Evolutionary conservation across 306 rosid species (phyloP), one percentile per base, ranked within the genome.

Genomic region (Oemleria cerasiformis): DNA sequence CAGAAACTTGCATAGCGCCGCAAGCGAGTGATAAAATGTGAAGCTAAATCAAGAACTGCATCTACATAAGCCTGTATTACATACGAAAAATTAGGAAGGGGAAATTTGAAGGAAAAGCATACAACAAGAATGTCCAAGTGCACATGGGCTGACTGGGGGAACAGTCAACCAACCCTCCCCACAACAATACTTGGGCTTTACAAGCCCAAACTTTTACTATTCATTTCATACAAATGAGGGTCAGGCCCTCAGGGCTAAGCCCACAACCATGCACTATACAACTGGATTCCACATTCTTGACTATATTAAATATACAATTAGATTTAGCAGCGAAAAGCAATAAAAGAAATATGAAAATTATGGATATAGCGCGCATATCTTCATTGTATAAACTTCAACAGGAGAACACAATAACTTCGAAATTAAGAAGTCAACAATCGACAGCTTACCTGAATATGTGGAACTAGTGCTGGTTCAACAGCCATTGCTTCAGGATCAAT

Each of bases 1-100:
- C 99, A 94, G 81, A 94, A 94, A 86, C 99, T 94, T 50, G 99
- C 99, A 81, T 94, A 94, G 25, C 99, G 99, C 65, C 99, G 85
- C 83, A 94, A 78, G 15, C 99, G 97, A 63, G 99, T 94, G 71
- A 94, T 91, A 81, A 94, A 94, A 83, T 94, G 99, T 43, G 99
- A 91, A 79, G 99, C 99, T 68, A 94, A 84, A 89, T 94, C 99
- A 81, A 94, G 99, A 79, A 94, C 84, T 34, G 99, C 88, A 80
- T 94, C 99, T 63, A 91, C 99, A 59, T 94, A 94, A 76, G 97
- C 99, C 99, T 94, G 96, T 68, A 84, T 42, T 57, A 77, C 6
- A 73, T 49, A 72, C 64, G 50, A 79, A 68, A 60, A 44, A 60
- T 67, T 65, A 77, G 44, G 73, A 73, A 51, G 50, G 34, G 60